Evolutionary conservation across 306 rosid genomes (phyloP).

Genomic region (Astragalus glycyphyllos): DNA sequence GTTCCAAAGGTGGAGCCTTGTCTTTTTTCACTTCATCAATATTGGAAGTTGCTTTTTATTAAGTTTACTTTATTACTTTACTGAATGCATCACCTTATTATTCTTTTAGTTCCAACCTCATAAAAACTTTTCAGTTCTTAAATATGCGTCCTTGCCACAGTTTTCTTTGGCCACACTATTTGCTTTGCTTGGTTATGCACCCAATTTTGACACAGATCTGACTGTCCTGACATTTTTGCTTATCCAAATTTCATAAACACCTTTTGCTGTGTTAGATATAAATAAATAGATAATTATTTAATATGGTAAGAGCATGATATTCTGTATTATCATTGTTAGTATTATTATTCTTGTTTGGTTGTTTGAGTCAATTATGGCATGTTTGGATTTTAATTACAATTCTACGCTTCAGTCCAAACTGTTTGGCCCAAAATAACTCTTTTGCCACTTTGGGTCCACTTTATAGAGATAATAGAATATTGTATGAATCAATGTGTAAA

Average conservation of each 20-base stretch:
- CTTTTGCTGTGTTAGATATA: not conserved
- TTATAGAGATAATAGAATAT: too few relatives aligned
- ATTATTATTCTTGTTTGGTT: not conserved
- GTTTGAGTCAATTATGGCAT: slow-evolving; percentile 10
- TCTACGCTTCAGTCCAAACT: not conserved
- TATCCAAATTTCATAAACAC: slow-evolving; percentile 16
- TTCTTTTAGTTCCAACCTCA: not conserved
- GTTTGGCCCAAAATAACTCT: not conserved
- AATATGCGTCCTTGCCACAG: not conserved
- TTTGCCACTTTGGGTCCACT: not conserved
- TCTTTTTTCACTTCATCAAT: slow-evolving; percentile 28
- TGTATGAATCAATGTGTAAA: too few relatives aligned
- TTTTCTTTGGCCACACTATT: not conserved
- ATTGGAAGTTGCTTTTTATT: slow-evolving; percentile 17
- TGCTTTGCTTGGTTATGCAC: slow-evolving; percentile 24
- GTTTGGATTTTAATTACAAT: not conserved
- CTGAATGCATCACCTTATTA: slow-evolving; percentile 12
- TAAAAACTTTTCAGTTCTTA: slow-evolving; percentile 27
- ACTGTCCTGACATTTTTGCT: not conserved
- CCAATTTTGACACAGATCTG: slow-evolving; percentile 16
- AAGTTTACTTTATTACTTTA: slow-evolving; percentile 15
- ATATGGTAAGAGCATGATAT: not conserved
- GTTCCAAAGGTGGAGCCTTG: slow-evolving; percentile 66
- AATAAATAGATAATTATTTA: not conserved
- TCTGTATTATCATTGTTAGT: too few relatives aligned